These are phyloP conservation scores for Tylopilus felleus DNA, from an alignment of 768 basidiomycete genomes.

Conservation along the genomic window DNA sequence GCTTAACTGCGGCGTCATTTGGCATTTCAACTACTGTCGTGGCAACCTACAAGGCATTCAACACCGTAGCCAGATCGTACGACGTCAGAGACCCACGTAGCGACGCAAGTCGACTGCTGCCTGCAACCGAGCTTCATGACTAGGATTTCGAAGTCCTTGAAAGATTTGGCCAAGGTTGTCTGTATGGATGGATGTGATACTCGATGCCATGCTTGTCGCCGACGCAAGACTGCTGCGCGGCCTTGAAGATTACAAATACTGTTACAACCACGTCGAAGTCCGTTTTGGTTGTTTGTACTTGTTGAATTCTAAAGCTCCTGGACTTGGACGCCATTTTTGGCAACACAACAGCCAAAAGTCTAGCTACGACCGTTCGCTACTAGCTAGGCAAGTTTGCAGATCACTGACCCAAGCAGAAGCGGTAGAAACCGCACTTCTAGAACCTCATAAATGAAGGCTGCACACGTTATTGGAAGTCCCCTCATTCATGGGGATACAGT, in stretches of 20 bases:
- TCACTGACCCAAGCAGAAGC: neutral
- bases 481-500: neutral
- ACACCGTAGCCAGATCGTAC: constrained; percentile 7
- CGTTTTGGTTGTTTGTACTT: constrained; percentile 27
- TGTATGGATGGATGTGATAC: constrained; percentile 50
- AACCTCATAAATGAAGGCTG: neutral
- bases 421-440: too few species aligned
- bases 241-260: constrained; percentile 9
- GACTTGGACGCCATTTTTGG: constrained; percentile 8
- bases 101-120: constrained; percentile 70
- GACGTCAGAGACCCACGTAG: constrained; percentile 51
- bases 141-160: constrained; percentile 59
- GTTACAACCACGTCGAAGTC: neutral
- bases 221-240: constrained; percentile 6
- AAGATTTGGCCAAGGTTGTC: constrained; percentile 69
- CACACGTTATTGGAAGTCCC: neutral
- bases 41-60: constrained; percentile 50
- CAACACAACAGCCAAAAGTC: neutral
- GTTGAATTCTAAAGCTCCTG: constrained; percentile 25
- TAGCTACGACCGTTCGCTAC: neutral
- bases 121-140: constrained; percentile 59
- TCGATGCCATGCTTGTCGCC: constrained; percentile 55
- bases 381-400: neutral
- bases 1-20: constrained; percentile 72
- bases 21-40: constrained; percentile 76